phyloP scores from a whole-genome alignment of 352 stramenopile species.

The Phytophthora nicotianae region DNA sequence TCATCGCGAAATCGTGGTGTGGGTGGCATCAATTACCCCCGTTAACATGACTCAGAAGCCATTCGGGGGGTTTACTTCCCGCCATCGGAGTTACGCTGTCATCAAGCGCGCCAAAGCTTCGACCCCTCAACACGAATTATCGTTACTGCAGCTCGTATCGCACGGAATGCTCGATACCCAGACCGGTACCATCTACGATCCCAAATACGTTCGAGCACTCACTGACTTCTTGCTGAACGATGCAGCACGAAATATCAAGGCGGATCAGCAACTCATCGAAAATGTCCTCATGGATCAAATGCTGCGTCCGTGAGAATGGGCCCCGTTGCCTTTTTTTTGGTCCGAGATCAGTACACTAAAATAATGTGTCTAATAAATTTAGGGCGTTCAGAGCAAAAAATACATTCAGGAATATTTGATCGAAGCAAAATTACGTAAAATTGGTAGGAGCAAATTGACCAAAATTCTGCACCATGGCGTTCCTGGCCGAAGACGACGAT shows the following conservation, averaged over 20 bases:
- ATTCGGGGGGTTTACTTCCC: conserved; percentile 39
- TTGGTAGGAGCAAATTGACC: neutral
- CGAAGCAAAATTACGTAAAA: neutral
- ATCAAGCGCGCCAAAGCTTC: conserved; percentile 46
- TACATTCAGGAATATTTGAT: too few relatives aligned
- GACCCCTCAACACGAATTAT: conserved; percentile 35
- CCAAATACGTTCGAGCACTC: conserved; percentile 43
- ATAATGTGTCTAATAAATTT: too few relatives aligned
- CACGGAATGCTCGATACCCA: conserved; percentile 56
- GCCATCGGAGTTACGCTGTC: conserved; percentile 63
- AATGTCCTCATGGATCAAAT: conserved; percentile 50
- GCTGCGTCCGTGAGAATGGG: conserved; percentile 18
- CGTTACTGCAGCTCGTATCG: conserved; percentile 55
- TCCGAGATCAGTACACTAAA: neutral
- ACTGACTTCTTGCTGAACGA: conserved; percentile 55
- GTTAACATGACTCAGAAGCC: conserved; percentile 50
- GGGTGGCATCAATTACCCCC: conserved; percentile 56
- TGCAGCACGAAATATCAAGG: conserved; percentile 41
- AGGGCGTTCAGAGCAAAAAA: too few relatives aligned
- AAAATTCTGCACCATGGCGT: conserved; percentile 11
- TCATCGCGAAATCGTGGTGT: conserved; percentile 66
- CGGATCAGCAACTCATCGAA: conserved; percentile 55
- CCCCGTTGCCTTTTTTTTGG: conserved; percentile 1
- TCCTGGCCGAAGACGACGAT: conserved; percentile 31
- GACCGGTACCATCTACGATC: conserved; percentile 34